phyloP scores from a whole-genome alignment of 352 stramenopile species.

The Phytophthora meadii region DNA sequence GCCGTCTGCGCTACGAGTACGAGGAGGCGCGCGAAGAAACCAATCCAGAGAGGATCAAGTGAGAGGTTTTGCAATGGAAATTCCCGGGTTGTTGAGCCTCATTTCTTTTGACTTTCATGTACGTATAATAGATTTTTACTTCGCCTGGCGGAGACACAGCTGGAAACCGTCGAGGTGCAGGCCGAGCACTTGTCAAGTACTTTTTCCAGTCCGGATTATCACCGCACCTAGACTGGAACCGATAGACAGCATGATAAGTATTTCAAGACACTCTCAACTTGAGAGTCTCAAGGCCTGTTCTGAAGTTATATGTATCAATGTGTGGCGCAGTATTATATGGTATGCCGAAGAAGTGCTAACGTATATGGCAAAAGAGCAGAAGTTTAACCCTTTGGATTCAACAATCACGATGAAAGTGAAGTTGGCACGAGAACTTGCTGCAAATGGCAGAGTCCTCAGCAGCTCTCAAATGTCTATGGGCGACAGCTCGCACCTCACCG shows the following conservation, averaged over 20 bases:
- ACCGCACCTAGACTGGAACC: constrained; percentile 36
- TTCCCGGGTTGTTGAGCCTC: neutral
- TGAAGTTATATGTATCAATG: no score
- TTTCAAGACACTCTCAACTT: no score
- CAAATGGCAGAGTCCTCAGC: constrained; percentile 3
- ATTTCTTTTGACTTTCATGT: neutral
- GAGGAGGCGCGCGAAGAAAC: constrained; percentile 67
- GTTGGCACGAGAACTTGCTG: no score
- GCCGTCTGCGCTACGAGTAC: constrained; percentile 74
- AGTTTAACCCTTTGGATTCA: no score
- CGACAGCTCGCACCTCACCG: constrained; percentile 10
- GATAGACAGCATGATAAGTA: no score
- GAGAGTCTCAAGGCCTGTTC: no score
- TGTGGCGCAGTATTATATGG: no score
- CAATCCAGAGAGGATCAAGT: constrained; percentile 64
- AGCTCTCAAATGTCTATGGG: constrained; percentile 2
- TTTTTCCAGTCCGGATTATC: constrained; percentile 76
- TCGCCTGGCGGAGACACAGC: constrained; percentile 74
- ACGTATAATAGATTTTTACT: constrained; percentile 54
- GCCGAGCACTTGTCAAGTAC: constrained; percentile 62
- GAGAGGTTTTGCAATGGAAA: constrained; percentile 1
- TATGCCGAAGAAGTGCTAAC: no score
- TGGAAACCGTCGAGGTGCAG: constrained; percentile 81
- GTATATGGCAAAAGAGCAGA: no score
- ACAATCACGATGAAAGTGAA: no score